Conservation (phyloP, 495 filamentous ascomycete species). For the Cryomyces minteri region DNA sequence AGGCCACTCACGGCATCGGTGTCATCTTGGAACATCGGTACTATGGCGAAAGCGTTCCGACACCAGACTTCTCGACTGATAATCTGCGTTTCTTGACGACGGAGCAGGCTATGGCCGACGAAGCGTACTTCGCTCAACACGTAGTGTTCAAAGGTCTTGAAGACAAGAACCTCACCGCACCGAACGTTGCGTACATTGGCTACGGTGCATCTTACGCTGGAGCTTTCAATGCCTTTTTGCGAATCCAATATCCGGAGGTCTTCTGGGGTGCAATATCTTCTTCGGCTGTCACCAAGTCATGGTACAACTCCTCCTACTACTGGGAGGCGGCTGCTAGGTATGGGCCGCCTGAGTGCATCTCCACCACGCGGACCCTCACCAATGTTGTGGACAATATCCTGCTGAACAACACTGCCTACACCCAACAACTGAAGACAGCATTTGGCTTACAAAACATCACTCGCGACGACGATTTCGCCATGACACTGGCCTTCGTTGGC, state of each 20-base stretch:
- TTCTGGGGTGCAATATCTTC: slow-evolving; percentile 54
- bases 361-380: slow-evolving; percentile 33
- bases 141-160: slow-evolving; percentile 48
- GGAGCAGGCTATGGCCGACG: slow-evolving; percentile 55
- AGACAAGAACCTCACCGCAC: slow-evolving; percentile 35
- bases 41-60: slow-evolving; percentile 46
- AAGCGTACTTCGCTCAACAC: slow-evolving; percentile 50
- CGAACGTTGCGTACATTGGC: slow-evolving; percentile 41
- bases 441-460: slow-evolving; percentile 42
- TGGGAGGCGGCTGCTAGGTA: slow-evolving; percentile 44
- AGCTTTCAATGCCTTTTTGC: slow-evolving; percentile 49
- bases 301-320: slow-evolving; percentile 56
- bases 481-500: slow-evolving; percentile 24
- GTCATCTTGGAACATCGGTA: slow-evolving; percentile 64
- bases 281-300: slow-evolving; percentile 51
- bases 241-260: slow-evolving; percentile 46
- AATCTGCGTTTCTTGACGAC: slow-evolving; percentile 59
- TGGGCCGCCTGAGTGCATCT: slow-evolving; percentile 34
- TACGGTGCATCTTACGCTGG: slow-evolving; percentile 66
- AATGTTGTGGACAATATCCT: slow-evolving; percentile 50
- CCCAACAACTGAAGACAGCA: slow-evolving; percentile 32
- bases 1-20: slow-evolving; percentile 46
- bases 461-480: slow-evolving; percentile 42
- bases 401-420: slow-evolving; percentile 28
- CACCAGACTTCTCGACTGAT: slow-evolving; percentile 36